Percentiles rank a stretch among this genome's conserved stretches.
phyloP scores from a whole-genome alignment of 805 yeast genomes.

The Pichia ethanolica region DNA sequence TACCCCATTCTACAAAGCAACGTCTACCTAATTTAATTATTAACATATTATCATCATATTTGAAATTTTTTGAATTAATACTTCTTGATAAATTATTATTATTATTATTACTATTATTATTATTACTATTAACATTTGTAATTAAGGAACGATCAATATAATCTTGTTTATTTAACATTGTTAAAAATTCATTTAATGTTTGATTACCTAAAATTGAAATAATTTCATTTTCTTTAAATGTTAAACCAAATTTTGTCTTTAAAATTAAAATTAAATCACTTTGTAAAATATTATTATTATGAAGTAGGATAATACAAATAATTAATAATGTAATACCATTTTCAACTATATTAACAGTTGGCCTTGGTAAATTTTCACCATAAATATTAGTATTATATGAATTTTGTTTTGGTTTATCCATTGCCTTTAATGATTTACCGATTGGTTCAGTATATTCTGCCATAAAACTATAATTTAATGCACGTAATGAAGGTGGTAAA shows the following conservation, averaged over 20 bases:
- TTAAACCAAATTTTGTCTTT: slow-evolving; percentile 18
- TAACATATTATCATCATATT: slow-evolving; percentile 20
- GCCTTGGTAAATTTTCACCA: slow-evolving; percentile 20
- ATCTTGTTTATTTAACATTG: slow-evolving; percentile 21
- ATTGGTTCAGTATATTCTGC: slow-evolving; percentile 8
- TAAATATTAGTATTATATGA: neutral
- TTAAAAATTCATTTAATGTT: slow-evolving; percentile 18
- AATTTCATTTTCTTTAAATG: slow-evolving; percentile 16
- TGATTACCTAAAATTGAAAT: slow-evolving; percentile 16
- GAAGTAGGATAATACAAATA: slow-evolving; percentile 19
- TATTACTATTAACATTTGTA: neutral
- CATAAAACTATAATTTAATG: slow-evolving; percentile 16
- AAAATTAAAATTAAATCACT: slow-evolving; percentile 21
- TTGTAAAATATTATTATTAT: slow-evolving; percentile 23
- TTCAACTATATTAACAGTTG: slow-evolving; percentile 16
- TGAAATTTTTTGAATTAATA: slow-evolving; percentile 3
- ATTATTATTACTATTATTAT: no score
- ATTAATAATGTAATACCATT: slow-evolving; percentile 25
- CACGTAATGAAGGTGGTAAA: slow-evolving; percentile 17
- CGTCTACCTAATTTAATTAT: slow-evolving; percentile 26
- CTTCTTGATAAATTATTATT: neutral
- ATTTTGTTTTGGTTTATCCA: slow-evolving; percentile 3
- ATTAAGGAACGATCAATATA: slow-evolving; percentile 13
- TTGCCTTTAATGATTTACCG: slow-evolving; percentile 2
- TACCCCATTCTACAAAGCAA: slow-evolving; percentile 21